A percentile compares a stretch with the other conserved stretches of the same genome.
These are phyloP conservation scores for Falciphora oryzae DNA, from an alignment of 2,329 filamentous ascomycete genomes.

Conservation along the genomic window DNA sequence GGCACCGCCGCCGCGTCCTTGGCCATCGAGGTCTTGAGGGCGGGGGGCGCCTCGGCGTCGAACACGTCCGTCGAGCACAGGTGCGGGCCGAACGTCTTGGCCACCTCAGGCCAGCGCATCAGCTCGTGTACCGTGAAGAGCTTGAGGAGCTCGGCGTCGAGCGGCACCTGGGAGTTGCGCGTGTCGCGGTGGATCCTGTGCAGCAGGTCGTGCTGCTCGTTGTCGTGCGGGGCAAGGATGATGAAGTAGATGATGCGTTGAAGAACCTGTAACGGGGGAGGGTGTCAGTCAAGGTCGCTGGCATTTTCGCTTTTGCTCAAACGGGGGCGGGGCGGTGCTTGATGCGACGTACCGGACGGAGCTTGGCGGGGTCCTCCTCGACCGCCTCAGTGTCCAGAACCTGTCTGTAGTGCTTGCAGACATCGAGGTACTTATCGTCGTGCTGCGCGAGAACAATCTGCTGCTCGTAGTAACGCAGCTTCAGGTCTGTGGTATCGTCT, in stretches of 20 bases:
- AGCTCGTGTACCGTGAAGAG: constrained; percentile 93
- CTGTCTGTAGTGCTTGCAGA: constrained; percentile 96
- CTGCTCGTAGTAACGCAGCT: constrained; percentile 94
- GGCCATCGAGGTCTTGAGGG: background rate
- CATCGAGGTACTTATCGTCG: constrained; percentile 94
- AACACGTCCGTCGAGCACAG: constrained; percentile 89
- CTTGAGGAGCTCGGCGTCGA: constrained; percentile 82
- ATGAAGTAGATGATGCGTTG: constrained; percentile 97
- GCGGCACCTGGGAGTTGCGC: constrained; percentile 69
- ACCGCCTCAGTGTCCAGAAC: constrained; percentile 95
- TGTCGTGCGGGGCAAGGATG: constrained; percentile 93
- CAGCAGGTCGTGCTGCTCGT: constrained; percentile 95
- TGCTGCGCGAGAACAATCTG: constrained; percentile 95
- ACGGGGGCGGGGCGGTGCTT: no score
- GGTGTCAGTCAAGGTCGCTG: background rate
- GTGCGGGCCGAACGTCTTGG: constrained; percentile 82
- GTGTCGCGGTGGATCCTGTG: constrained; percentile 86
- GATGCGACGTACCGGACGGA: constrained; percentile 64
- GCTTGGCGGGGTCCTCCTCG: constrained; percentile 79
- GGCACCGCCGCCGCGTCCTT: constrained; percentile 48
- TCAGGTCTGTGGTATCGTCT: constrained; percentile 93
- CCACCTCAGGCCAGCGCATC: constrained; percentile 96
- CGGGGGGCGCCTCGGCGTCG: constrained; percentile 42
- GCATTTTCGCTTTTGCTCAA: no score
- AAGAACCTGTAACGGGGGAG: constrained; percentile 56